phyloP scores from a whole-genome alignment of 805 yeast genomes.

The Zygotorulaspora florentina region DNA sequence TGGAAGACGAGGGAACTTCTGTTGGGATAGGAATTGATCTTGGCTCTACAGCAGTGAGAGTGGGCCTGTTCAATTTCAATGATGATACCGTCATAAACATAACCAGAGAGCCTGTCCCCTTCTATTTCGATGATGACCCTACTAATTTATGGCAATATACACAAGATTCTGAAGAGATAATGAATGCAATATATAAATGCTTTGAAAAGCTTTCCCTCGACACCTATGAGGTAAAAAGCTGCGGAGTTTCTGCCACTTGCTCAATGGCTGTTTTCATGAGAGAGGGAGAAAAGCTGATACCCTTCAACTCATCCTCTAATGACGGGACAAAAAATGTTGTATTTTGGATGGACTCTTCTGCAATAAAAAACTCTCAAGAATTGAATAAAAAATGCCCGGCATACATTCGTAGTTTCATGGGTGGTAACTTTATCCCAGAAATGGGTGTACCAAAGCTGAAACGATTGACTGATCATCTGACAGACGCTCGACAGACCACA shows the following conservation, averaged over 20 bases:
- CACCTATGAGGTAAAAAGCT: conserved; percentile 18
- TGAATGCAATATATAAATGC: conserved; percentile 30
- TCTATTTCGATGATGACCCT: conserved; percentile 21
- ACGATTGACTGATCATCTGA: conserved; percentile 34
- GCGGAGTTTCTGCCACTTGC: conserved; percentile 54
- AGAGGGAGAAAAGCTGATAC: conserved; percentile 18
- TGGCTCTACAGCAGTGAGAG: conserved; percentile 49
- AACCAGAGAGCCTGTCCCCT: conserved; percentile 20
- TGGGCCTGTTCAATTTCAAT: conserved; percentile 29
- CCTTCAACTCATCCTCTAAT: conserved; percentile 30
- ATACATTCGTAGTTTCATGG: conserved; percentile 29
- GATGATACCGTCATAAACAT: conserved; percentile 18
- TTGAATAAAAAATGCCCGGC: conserved; percentile 30
- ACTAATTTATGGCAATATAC: conserved; percentile 31
- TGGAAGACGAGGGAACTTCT: neutral
- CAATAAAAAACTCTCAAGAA: conserved; percentile 33
- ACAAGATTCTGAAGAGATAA: conserved; percentile 42
- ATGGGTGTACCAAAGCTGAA: conserved; percentile 54
- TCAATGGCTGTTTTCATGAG: conserved; percentile 47
- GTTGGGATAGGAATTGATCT: conserved; percentile 45
- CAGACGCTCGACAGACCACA: conserved; percentile 15
- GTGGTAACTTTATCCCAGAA: conserved; percentile 50
- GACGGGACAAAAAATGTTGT: conserved; percentile 40
- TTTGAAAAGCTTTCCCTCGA: conserved; percentile 12
- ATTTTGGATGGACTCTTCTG: conserved; percentile 58